Evolutionary conservation across 202 grass and related monocot species (phyloP).

Genomic region (Schoenoplectus tabernaemontani): DNA sequence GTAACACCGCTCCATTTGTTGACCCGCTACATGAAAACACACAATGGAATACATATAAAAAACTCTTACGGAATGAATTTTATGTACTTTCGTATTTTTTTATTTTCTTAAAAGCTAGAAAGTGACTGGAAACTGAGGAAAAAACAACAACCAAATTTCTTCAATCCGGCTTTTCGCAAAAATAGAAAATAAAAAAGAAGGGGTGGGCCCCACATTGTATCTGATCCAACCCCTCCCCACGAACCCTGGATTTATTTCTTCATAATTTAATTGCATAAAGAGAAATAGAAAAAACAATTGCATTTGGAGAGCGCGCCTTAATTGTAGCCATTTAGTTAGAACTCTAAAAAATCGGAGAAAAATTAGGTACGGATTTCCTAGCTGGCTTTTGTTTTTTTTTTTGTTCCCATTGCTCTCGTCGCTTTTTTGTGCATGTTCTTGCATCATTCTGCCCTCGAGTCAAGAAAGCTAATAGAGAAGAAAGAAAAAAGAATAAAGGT

Average conservation of each 20-base stretch:
- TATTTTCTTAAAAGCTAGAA: not conserved
- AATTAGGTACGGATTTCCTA: not conserved
- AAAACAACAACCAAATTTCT: not conserved
- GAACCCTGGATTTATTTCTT: conserved; percentile 13
- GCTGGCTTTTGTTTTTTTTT: conserved; percentile 1
- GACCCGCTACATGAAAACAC: not conserved
- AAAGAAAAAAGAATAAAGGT: not conserved
- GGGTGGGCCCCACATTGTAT: not conserved
- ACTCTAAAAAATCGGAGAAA: not conserved
- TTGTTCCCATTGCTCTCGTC: not conserved
- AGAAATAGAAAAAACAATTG: conserved; percentile 6
- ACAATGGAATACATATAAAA: not conserved
- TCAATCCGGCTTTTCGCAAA: not conserved
- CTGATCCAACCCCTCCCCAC: not conserved
- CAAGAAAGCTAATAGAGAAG: not conserved
- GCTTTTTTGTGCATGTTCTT: not conserved
- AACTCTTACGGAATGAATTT: not conserved
- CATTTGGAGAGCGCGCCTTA: conserved; percentile 16
- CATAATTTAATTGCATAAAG: not conserved
- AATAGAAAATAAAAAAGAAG: conserved; percentile 3
- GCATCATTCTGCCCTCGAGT: not conserved
- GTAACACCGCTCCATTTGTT: no score
- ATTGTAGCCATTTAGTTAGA: conserved; percentile 9
- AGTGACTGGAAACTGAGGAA: no score
- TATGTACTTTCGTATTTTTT: not conserved